Percentiles rank a stretch among this genome's conserved stretches.
Evolutionary conservation across 2,329 filamentous ascomycete genomes (phyloP).

Genomic region (Chaetomiaceae sp.): DNA sequence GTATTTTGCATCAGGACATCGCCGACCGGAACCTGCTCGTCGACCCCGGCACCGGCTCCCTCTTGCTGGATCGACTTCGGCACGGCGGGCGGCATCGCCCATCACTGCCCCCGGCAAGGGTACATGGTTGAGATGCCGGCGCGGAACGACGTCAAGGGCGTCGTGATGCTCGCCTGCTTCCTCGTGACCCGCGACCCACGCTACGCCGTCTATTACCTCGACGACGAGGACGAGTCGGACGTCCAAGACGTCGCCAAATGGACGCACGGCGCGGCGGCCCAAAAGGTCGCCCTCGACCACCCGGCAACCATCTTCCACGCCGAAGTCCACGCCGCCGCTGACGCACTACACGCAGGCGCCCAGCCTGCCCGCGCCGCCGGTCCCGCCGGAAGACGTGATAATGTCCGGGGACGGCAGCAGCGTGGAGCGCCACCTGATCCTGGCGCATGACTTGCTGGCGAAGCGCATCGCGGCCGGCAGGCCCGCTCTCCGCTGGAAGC

Average conservation of each 20-base stretch:
- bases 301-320: neutral
- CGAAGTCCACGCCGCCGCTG: neutral
- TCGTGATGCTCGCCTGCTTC: neutral
- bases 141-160: constrained; percentile 1
- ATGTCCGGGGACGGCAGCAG: neutral
- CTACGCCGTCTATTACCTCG: neutral
- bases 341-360: constrained; percentile 1
- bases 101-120: neutral
- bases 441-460: neutral
- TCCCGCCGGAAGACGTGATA: neutral
- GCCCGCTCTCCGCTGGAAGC: neutral
- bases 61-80: constrained; percentile 25
- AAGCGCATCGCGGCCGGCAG: neutral
- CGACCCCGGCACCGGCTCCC: constrained; percentile 27
- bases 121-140: neutral
- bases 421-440: neutral
- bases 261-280: neutral
- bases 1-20: constrained; percentile 36
- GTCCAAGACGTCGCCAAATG: neutral
- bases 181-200: constrained; percentile 1
- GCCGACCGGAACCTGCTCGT: constrained; percentile 33
- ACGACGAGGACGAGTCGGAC: neutral
- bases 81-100: neutral
- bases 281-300: neutral
- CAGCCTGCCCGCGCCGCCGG: neutral